Evolutionary conservation across 177 flowering plant species (phyloP), one percentile per base, ranked within the genome.

Genomic region (Vitis hybrid): DNA sequence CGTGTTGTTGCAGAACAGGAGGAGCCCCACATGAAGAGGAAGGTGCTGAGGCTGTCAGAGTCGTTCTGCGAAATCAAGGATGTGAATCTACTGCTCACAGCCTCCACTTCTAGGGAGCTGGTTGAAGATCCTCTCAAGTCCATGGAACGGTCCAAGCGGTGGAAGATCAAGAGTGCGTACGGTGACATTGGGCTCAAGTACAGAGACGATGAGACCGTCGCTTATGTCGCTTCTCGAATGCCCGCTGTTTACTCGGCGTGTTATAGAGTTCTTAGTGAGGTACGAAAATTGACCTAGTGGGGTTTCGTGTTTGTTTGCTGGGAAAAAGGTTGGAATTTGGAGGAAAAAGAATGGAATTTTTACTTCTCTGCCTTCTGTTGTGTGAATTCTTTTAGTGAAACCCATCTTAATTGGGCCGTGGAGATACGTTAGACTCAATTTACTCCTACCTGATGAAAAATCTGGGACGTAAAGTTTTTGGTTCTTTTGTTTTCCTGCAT

Each of bases 191-290:
- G 99, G 2, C 78, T 96, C 50, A 83, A 73, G 70, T 96, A 96
- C 71, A 81, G 77, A 40, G 97, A 94, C 13, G 89, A 89, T 13
- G 82, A 94, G 82, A 82, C 94, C 1, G 65, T 74, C 9, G 99
- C 99, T 55, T 96, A 94, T 75, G 90, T 96, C 2, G 97, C 98
- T 51, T 84, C 97, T 17, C 82, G 98, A 19, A 96, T 96, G 99
- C 99, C 99, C 9, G 94, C 99, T n/a, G 97, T 93, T 24, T 92
- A 82, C 78, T 88, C 97, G 48, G 98, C 97, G 60, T 89, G 94
- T 66, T 79, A 86, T 64, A 79, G 99, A 63, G 88, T 93, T n/a
- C 88, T 93, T 27, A 82, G 79, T 40, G 99, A 95, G 92, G 99
- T 93, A 71, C 1, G 2, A 50, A 3, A 15, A 27, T 6, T 11